Evolutionary conservation across 257 asterid species (phyloP).

Genomic region (Solanum chaucha): DNA sequence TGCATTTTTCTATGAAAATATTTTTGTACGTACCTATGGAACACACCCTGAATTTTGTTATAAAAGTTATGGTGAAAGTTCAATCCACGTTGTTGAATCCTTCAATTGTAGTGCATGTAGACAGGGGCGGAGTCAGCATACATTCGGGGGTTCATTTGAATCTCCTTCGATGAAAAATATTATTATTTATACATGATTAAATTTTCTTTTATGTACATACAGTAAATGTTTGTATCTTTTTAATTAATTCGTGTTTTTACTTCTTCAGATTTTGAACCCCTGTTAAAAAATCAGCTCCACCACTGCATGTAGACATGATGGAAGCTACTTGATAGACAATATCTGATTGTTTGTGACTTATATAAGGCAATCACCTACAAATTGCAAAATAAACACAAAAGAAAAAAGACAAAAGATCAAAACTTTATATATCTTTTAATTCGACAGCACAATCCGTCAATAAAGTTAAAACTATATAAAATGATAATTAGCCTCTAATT

Average conservation of each 20-base stretch:
- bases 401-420: background rate
- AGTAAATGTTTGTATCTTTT: accelerated
- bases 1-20: too few relatives aligned
- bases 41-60: background rate
- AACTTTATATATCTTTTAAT: background rate
- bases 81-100: background rate
- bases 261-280: accelerated
- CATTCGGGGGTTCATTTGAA: background rate
- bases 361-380: background rate
- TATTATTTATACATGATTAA: too few relatives aligned
- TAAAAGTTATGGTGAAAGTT: background rate
- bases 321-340: background rate
- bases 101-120: background rate
- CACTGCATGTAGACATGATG: background rate
- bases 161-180: too few relatives aligned
- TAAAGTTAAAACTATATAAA: background rate
- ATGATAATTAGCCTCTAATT: background rate
- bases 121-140: background rate
- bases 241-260: accelerated
- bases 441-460: background rate
- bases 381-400: background rate
- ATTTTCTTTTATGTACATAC: too few relatives aligned
- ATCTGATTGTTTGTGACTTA: background rate
- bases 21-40: too few relatives aligned
- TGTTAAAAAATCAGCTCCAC: background rate